Evolutionary conservation across 2,329 filamentous ascomycete genomes (phyloP).

Genomic region (Talaromyces rugulosus): DNA sequence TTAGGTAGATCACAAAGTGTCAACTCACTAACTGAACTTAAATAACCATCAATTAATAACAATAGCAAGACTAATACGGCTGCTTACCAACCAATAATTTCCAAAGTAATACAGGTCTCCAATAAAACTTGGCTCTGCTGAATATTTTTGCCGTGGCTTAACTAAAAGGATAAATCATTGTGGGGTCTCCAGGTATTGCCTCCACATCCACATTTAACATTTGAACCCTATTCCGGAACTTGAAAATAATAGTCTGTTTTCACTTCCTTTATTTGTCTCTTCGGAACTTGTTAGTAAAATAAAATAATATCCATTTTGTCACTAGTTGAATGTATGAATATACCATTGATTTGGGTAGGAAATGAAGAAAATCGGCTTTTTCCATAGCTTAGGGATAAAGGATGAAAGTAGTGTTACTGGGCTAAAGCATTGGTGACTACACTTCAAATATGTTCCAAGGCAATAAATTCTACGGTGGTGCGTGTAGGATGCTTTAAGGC

Average conservation of each 20-base stretch:
- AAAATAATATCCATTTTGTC: no score
- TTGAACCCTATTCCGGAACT: not conserved
- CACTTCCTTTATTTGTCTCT: not conserved
- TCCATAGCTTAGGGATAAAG: no score
- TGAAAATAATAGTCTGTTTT: not conserved
- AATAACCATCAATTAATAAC: not conserved
- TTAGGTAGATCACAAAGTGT: not conserved
- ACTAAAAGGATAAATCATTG: not conserved
- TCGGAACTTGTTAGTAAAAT: no score
- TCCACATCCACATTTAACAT: not conserved
- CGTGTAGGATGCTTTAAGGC: no score
- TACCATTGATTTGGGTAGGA: no score
- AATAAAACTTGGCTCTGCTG: not conserved
- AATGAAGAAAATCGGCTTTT: no score
- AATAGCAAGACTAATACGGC: not conserved
- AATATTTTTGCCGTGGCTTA: not conserved
- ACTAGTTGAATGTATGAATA: no score
- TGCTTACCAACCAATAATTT: not conserved
- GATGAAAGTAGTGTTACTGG: no score
- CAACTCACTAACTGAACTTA: not conserved
- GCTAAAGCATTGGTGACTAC: no score
- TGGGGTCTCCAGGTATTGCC: not conserved
- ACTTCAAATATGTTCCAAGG: no score
- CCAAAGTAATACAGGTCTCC: not conserved
- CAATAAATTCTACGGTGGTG: no score